Conservation (phyloP, 148 eudicot species). For the Dysphania ambrosioides region DNA sequence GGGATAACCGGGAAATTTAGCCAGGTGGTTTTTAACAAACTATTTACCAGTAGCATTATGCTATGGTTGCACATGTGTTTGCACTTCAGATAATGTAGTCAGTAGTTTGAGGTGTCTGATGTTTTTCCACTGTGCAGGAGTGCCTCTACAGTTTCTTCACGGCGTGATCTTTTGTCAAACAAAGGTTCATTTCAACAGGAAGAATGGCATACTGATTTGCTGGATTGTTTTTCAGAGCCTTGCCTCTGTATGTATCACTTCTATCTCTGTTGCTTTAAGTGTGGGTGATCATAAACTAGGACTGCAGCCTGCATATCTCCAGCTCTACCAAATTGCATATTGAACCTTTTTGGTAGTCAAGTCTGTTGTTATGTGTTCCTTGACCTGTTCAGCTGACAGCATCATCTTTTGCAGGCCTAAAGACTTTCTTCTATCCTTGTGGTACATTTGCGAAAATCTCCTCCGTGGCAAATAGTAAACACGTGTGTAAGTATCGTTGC, state of each 20-base stretch:
- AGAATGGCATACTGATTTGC: conserved; percentile 91
- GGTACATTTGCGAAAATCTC: conserved; percentile 81
- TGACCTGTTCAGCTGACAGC: conserved; percentile 6
- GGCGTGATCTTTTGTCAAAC: conserved; percentile 51
- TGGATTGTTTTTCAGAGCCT: conserved; percentile 95
- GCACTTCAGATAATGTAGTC: not conserved
- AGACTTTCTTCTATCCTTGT: conserved; percentile 81
- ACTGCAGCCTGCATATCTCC: not conserved
- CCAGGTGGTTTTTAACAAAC: not conserved
- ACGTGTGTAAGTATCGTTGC: conserved; percentile 63
- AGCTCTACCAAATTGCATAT: not conserved
- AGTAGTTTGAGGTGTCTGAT: not conserved
- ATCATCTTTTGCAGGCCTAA: conserved; percentile 60
- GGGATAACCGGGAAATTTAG: not conserved
- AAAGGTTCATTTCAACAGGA: conserved; percentile 43
- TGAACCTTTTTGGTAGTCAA: not conserved
- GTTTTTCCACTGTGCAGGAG: conserved; percentile 45
- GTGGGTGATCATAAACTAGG: not conserved
- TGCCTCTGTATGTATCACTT: conserved; percentile 60
- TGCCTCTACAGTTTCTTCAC: conserved; percentile 61
- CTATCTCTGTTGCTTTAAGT: not conserved
- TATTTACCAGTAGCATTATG: not conserved
- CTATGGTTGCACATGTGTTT: not conserved
- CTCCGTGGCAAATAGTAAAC: conserved; percentile 59
- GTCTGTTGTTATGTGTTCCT: not conserved